Conservation (phyloP, 371 early-diverging fungal genomes). For the Mortierella sp. region DNA sequence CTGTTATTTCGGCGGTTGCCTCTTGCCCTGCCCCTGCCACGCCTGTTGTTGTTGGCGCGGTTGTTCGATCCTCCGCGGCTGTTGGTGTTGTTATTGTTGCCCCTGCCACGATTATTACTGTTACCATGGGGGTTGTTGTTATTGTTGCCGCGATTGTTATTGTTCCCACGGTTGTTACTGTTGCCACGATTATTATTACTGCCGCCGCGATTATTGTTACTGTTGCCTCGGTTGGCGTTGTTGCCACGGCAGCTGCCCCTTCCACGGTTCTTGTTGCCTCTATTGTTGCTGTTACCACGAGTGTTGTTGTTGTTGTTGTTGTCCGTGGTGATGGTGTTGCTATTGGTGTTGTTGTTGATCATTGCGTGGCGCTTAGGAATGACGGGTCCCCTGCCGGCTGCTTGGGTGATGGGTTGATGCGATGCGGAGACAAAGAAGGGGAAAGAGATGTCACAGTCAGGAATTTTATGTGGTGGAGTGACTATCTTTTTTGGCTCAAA, state of each 20-base stretch:
- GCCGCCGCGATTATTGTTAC: too few species aligned
- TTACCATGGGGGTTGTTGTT: background rate
- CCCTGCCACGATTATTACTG: background rate
- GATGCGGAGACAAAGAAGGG: background rate
- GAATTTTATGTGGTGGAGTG: too few species aligned
- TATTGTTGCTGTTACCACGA: background rate
- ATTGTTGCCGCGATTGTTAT: too few species aligned
- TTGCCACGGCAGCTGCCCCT: too few species aligned
- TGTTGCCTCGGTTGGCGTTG: background rate
- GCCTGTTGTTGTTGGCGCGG: background rate
- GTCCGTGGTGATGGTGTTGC: background rate
- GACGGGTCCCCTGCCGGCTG: background rate
- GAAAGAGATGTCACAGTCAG: background rate
- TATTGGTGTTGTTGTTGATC: background rate
- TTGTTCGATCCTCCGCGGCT: background rate
- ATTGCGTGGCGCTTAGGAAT: background rate
- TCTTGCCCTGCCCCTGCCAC: background rate
- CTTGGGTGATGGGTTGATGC: background rate
- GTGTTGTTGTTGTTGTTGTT: background rate
- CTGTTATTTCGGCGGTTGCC: background rate
- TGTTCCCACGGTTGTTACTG: background rate
- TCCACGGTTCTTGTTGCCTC: background rate
- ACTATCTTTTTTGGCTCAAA: too few species aligned
- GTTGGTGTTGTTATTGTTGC: background rate
- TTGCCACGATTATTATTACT: background rate